Base-by-base conservation (phyloP, 192 early-diverging fungal species). In the Neocallimastix lanati region DNA sequence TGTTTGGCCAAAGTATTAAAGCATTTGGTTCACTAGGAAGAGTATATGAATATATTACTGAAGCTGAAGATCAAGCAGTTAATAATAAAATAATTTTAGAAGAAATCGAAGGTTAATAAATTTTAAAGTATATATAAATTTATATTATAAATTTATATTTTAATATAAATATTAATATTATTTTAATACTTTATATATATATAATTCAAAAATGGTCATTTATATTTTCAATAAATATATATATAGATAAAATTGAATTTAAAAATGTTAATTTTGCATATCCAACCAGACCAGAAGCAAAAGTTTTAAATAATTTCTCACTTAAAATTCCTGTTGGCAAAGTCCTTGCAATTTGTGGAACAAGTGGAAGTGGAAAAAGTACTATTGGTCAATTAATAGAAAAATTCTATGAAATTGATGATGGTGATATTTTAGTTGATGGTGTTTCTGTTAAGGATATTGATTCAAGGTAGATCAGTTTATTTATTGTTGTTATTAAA, bases 211-310 rank as follows among this genome's bases (percentile, higher is more conserved):
- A n/a, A n/a, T n/a, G n/a, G n/a, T n/a, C n/a, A n/a, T n/a, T n/a
- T n/a, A n/a, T n/a, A n/a, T n/a, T n/a, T n/a, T n/a, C n/a, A n/a
- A n/a, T n/a, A n/a, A n/a, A n/a, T n/a, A n/a, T n/a, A n/a, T n/a
- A n/a, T n/a, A n/a, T n/a, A 50, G 91, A 90, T 29, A 36, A 80
- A 1, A 87, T 93, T 28, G 30, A 77, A 35, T 92, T 93, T 79
- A 85, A 88, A 30, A 78, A 86, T 30, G 86, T 93, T 29, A 80
- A 81, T 28, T 93, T 93, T 81, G 78, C 87, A 33, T 93, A 93
- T 81, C 92, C 92, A 12, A 86, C 88, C n/a, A 85, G 92, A 13
- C 82, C 87, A 30, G 84, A 88, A 28, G 81, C 83, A 58, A 78
- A 81, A 3, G 86, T 93, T 77, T 88, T 93, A 78, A 79, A 85